Evolutionary conservation across 345 rosid species (phyloP), one percentile per base, ranked within the genome.

Genomic region (Trapa bicornis): DNA sequence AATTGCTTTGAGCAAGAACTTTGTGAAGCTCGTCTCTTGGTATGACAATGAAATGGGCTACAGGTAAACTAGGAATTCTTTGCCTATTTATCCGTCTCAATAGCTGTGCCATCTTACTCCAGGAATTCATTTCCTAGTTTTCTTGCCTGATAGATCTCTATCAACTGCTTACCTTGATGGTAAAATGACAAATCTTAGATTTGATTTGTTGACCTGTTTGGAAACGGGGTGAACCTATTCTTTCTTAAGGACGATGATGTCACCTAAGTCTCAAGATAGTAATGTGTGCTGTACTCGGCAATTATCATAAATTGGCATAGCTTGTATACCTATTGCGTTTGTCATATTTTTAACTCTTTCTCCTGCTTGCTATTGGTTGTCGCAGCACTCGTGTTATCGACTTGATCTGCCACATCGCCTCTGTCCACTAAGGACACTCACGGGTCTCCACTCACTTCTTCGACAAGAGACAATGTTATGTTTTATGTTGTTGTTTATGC

Each of bases 21-120:
- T 84, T 6, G 79, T 68, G 50, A 84, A 84, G 76, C 72, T 84
- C 42, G 88, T 84, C 33, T 61, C 80, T 6, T 84, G 83, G 88
- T 77, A 84, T 47, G 86, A 82, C 75, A 82, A 84, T 14, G 86
- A 78, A 67, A 75, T 80, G 86, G 84, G 88, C 36, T 84, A 84
- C 82, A 79, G 81, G 83, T 82, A 77, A 22, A 77, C 8, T 37
- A 11, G 48, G 3, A 43, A 17, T 47, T 13, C 45, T 13, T 15
- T 4, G 9, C 13, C 16, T 42, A 1, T 1, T 2, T 22, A 7
- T 1, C 4, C 36, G 5, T 57, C 22, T 16, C 22, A 1, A 52
- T 16, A 52, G 22, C 22, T 52, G 22, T 29, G 6, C n/a, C 57
- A 15, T 52, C 22, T 52, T 17, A 17, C 43, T 41, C 7, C 7